Percentiles rank a stretch among this genome's conserved stretches.
phyloP scores from a whole-genome alignment of 2,329 filamentous ascomycete genomes.

The Diaporthe nobilis region DNA sequence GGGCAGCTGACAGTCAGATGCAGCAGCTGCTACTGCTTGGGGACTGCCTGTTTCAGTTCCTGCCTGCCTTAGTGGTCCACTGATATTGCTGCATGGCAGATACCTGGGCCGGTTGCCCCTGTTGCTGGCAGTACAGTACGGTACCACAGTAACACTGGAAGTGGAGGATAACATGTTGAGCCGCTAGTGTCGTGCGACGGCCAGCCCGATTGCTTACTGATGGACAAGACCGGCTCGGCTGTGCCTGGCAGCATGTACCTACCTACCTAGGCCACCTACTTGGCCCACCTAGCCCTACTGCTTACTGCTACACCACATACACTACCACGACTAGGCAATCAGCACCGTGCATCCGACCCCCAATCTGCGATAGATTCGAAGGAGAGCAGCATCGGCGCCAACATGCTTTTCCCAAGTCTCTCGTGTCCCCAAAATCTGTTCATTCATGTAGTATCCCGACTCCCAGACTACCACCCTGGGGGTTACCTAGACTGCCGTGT shows the following conservation, averaged over 20 bases:
- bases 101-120: background rate
- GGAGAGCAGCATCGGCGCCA: background rate
- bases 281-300: conserved; percentile 19
- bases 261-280: background rate
- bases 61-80: conserved; percentile 10
- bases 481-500: background rate
- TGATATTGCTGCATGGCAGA: background rate
- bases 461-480: background rate
- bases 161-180: conserved; percentile 25
- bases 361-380: background rate
- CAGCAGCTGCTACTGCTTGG: background rate
- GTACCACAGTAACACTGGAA: background rate
- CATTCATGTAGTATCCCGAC: background rate
- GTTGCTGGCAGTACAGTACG: background rate
- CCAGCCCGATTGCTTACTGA: conserved; percentile 27
- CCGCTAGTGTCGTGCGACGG: conserved; percentile 20
- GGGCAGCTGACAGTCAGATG: conserved; percentile 3
- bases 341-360: conserved; percentile 14
- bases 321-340: background rate
- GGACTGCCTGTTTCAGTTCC: conserved; percentile 24
- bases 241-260: background rate
- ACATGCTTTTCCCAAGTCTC: background rate
- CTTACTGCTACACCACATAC: conserved; percentile 4
- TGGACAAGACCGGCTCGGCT: background rate
- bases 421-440: background rate